Evolutionary conservation across 164 flowering plant genomes (phyloP).

Genomic region (Tinospora cordifolia): DNA sequence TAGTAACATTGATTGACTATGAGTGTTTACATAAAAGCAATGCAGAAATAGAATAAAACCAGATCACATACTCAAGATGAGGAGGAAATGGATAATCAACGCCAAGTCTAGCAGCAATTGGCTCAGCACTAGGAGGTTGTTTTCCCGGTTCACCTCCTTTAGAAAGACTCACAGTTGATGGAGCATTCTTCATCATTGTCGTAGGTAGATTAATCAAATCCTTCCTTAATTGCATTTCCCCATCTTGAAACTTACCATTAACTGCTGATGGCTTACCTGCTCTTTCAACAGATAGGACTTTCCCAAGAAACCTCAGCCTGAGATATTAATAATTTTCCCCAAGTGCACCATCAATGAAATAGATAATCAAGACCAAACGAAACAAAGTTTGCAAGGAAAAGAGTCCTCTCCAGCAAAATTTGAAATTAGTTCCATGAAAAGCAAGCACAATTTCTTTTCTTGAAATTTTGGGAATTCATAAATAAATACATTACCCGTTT

Average conservation of each 20-base stretch:
- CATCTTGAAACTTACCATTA: conserved; percentile 21
- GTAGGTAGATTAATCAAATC: conserved; percentile 19
- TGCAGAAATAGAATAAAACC: neutral
- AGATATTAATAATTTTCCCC: neutral
- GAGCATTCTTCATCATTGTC: conserved; percentile 25
- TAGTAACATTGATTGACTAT: neutral
- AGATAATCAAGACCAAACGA: too few species aligned
- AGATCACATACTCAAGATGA: conserved; percentile 67
- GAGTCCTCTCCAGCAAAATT: too few species aligned
- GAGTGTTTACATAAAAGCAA: neutral
- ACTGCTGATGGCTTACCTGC: conserved; percentile 30
- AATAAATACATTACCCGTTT: conserved; percentile 52
- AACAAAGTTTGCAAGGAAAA: too few species aligned
- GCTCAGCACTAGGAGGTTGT: conserved; percentile 35
- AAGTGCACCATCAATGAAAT: neutral
- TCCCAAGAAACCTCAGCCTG: conserved; percentile 90
- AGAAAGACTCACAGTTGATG: conserved; percentile 15
- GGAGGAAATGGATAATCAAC: conserved; percentile 95
- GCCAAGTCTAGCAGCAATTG: conserved; percentile 85
- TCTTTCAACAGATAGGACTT: conserved; percentile 70
- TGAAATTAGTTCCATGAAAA: too few species aligned
- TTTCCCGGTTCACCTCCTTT: conserved; percentile 26
- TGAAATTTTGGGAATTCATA: too few species aligned
- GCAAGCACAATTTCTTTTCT: too few species aligned
- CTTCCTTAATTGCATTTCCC: conserved; percentile 24